A percentile compares a stretch with the other conserved stretches of the same genome.
These are phyloP conservation scores for Aspergillus costaricaensis DNA, from an alignment of 2,329 filamentous ascomycete species.

Conservation along the genomic window DNA sequence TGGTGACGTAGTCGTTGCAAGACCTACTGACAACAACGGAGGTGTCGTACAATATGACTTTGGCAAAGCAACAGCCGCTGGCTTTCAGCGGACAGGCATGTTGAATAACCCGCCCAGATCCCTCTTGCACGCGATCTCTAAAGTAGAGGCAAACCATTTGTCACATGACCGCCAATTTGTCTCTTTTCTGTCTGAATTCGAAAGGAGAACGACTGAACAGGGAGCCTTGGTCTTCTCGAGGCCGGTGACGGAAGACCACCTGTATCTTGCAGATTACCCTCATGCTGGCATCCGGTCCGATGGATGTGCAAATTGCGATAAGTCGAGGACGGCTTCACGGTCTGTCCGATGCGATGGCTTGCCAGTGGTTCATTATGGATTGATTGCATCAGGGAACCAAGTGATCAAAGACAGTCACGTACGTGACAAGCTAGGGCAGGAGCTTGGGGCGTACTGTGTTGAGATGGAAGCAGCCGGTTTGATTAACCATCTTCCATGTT, in stretches of 20 bases:
- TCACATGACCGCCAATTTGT: no score
- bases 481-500: conserved; percentile 16
- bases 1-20: background rate
- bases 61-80: conserved; percentile 7
- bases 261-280: background rate
- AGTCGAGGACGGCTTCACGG: background rate
- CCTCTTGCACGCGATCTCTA: conserved; percentile 2
- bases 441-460: conserved; percentile 1
- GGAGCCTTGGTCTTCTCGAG: background rate
- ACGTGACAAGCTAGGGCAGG: background rate
- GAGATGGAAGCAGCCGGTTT: conserved; percentile 16
- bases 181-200: background rate
- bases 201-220: background rate
- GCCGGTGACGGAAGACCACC: background rate
- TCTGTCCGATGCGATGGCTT: background rate
- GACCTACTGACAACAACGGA: background rate
- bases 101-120: conserved; percentile 3
- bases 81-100: conserved; percentile 3
- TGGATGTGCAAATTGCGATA: background rate
- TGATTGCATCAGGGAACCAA: background rate
- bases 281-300: background rate
- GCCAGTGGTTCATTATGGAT: background rate
- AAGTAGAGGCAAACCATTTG: conserved; percentile 1
- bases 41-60: conserved; percentile 4
- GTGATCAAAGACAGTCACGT: background rate